A percentile compares a stretch with the other conserved stretches of the same genome.
phyloP scores from a whole-genome alignment of 139 green algal genomes.

The Chlorella sp. region DNA sequence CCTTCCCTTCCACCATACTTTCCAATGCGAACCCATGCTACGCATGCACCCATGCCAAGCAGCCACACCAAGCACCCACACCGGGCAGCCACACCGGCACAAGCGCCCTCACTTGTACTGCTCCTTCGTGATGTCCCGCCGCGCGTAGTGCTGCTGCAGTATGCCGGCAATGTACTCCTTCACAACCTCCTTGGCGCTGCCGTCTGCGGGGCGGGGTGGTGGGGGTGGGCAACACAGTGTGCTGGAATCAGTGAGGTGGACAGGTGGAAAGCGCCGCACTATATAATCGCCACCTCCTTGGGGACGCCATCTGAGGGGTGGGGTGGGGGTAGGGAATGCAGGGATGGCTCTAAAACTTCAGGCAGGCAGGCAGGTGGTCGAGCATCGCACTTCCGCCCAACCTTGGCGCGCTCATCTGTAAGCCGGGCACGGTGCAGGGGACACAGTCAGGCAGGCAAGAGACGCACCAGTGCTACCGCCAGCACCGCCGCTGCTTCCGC shows the following conservation, averaged over 20 bases:
- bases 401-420: not conserved
- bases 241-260: not conserved
- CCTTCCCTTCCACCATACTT: not conserved
- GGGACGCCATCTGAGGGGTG: too few relatives aligned
- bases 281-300: not conserved
- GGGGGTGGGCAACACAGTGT: not conserved
- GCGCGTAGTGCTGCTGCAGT: slow-evolving; percentile 48
- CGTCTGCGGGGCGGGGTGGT: not conserved
- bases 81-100: too few relatives aligned
- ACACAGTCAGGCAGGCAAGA: not conserved
- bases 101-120: slow-evolving; percentile 54
- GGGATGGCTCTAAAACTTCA: too few relatives aligned
- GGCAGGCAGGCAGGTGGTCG: too few relatives aligned
- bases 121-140: slow-evolving; percentile 55
- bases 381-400: too few relatives aligned
- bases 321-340: not conserved
- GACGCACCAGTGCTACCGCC: not conserved
- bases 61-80: too few relatives aligned
- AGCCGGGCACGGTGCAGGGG: too few relatives aligned
- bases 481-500: not conserved
- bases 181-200: not conserved
- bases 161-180: slow-evolving; percentile 16
- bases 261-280: not conserved
- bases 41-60: too few relatives aligned
- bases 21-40: too few relatives aligned